phyloP scores from a whole-genome alignment of 2,329 filamentous ascomycete species.

The Ophiocordyceps camponoti-rufipedis region DNA sequence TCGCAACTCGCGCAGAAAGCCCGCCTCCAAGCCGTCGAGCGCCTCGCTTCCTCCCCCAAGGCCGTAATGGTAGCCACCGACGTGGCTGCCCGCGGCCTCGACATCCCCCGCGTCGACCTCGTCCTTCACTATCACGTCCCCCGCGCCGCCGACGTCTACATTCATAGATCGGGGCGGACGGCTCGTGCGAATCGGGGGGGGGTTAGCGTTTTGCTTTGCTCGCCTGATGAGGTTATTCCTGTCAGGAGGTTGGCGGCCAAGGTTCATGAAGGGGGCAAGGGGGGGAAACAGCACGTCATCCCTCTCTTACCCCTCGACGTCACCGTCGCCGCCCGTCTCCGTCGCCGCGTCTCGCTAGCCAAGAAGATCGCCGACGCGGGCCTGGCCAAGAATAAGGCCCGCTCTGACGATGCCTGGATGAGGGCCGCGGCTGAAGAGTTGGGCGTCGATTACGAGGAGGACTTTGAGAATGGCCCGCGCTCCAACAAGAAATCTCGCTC shows the following conservation, averaged over 20 bases:
- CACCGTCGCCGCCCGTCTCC: conserved; percentile 56
- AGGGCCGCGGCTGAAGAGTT: conserved; percentile 75
- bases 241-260: conserved; percentile 73
- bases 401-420: conserved; percentile 71
- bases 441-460: conserved; percentile 83
- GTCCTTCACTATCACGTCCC: conserved; percentile 94
- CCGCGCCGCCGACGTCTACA: conserved; percentile 78
- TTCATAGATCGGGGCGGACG: conserved; percentile 87
- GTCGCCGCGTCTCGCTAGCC: conserved; percentile 60
- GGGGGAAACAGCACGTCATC: conserved; percentile 40
- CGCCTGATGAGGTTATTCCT: conserved; percentile 75
- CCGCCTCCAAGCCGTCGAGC: conserved; percentile 78
- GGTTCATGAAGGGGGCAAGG: conserved; percentile 50
- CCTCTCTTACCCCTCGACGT: conserved; percentile 71
- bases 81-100: conserved; percentile 81
- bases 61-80: conserved; percentile 78
- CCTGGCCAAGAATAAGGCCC: conserved; percentile 74
- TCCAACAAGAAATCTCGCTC: conserved; percentile 41
- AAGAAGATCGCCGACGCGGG: conserved; percentile 71
- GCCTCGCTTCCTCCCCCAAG: conserved; percentile 53
- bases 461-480: too few species aligned
- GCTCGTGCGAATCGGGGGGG: conserved; percentile 66
- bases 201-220: conserved; percentile 73
- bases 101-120: conserved; percentile 77
- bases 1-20: conserved; percentile 95